Conservation (phyloP, 2,329 filamentous ascomycete species). For the Diaporthe sp. region DNA sequence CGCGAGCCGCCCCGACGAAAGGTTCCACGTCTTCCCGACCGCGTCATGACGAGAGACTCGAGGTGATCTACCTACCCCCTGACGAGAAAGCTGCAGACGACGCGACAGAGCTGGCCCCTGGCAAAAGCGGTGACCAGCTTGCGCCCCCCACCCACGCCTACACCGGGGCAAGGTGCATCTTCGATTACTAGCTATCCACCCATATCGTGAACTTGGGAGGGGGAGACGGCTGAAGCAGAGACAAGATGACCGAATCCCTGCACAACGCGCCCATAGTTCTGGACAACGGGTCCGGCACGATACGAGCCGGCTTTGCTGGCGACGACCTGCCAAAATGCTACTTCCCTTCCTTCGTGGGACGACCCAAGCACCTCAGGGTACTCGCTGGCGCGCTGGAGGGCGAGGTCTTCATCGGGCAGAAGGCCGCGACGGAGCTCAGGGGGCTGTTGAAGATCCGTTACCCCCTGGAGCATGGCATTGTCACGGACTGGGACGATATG, state of each 20-base stretch:
- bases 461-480: slow-evolving; percentile 95
- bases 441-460: slow-evolving; percentile 96
- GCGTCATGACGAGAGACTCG: slow-evolving; percentile 17
- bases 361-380: slow-evolving; percentile 94
- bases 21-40: background rate
- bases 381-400: slow-evolving; percentile 97
- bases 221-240: slow-evolving; percentile 23
- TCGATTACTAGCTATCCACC: background rate
- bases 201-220: slow-evolving; percentile 2
- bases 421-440: slow-evolving; percentile 86
- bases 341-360: slow-evolving; percentile 96
- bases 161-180: slow-evolving; percentile 5
- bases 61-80: background rate
- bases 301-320: slow-evolving; percentile 95
- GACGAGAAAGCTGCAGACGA: slow-evolving; percentile 2
- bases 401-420: slow-evolving; percentile 95
- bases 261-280: slow-evolving; percentile 99
- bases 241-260: slow-evolving; percentile 69
- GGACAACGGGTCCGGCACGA: slow-evolving; percentile 98
- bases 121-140: slow-evolving; percentile 21
- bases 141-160: slow-evolving; percentile 15
- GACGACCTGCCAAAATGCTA: slow-evolving; percentile 96
- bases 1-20: background rate
- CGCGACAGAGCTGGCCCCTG: slow-evolving; percentile 9
- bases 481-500: slow-evolving; percentile 99